Evolutionary conservation across 1,284 basidiomycete genomes (phyloP).

Genomic region (Ganoderma multipileum): DNA sequence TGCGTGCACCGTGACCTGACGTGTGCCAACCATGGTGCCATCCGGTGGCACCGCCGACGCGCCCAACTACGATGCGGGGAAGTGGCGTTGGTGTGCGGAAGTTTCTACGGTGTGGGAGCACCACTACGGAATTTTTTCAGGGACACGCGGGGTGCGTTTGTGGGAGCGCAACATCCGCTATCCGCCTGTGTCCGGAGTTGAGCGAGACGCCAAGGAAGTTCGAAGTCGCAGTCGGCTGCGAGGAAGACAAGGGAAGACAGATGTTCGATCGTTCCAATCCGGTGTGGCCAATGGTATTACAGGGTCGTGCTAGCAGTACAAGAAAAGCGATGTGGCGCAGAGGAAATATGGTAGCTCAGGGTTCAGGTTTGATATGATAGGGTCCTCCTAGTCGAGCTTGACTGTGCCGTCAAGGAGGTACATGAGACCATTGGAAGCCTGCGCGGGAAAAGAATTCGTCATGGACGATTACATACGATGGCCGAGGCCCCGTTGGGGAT

Average conservation of each 20-base stretch:
- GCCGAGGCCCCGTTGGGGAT: slow-evolving; percentile 19
- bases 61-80: neutral
- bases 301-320: slow-evolving; percentile 20
- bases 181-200: neutral
- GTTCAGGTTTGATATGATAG: neutral
- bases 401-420: slow-evolving; percentile 76
- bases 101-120: neutral
- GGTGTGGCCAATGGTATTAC: slow-evolving; percentile 16
- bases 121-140: slow-evolving; percentile 2
- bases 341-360: neutral
- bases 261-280: neutral
- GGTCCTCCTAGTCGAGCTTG: slow-evolving; percentile 39
- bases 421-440: slow-evolving; percentile 75
- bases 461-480: slow-evolving; percentile 14
- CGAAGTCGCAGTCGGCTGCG: neutral
- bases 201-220: slow-evolving; percentile 1
- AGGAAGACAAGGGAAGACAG: neutral
- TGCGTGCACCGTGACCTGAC: neutral
- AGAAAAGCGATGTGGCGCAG: neutral
- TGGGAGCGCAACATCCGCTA: neutral
- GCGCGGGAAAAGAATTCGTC: slow-evolving; percentile 14
- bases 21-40: neutral
- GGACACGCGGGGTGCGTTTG: neutral
- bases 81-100: neutral
- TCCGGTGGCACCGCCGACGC: neutral